These are phyloP conservation scores for Prunus dulcis DNA, from an alignment of 306 rosid species.

Conservation along the genomic window DNA sequence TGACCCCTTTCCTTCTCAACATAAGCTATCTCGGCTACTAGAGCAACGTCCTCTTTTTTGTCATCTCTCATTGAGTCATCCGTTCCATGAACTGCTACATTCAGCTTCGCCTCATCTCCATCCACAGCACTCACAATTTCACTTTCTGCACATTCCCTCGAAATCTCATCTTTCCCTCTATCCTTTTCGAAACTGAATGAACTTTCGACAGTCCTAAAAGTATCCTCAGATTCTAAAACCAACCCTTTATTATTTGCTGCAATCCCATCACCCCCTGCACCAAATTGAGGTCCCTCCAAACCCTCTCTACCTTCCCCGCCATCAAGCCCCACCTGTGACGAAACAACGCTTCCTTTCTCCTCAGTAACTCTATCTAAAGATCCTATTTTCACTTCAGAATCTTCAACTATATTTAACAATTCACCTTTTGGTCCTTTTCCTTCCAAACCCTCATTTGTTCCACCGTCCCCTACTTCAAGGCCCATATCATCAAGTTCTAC, in stretches of 20 bases:
- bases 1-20: neutral
- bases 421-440: conserved; percentile 2
- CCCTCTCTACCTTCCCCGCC: conserved; percentile 13
- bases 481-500: neutral
- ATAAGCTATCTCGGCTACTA: conserved; percentile 10
- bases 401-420: conserved; percentile 10
- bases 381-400: conserved; percentile 24
- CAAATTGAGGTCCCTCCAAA: conserved; percentile 13
- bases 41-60: conserved; percentile 7
- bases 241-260: conserved; percentile 17
- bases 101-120: conserved; percentile 14
- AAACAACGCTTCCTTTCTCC: conserved; percentile 11
- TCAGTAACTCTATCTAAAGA: conserved; percentile 24
- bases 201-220: conserved; percentile 14
- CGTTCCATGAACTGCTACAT: conserved; percentile 16
- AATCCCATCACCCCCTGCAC: conserved; percentile 6
- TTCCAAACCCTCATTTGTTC: conserved; percentile 20
- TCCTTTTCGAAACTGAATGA: neutral
- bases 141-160: neutral
- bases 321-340: conserved; percentile 5
- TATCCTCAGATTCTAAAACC: conserved; percentile 15
- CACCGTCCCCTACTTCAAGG: conserved; percentile 8
- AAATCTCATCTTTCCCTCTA: conserved; percentile 3
- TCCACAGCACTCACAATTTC: neutral
- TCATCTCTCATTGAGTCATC: conserved; percentile 10